Evolutionary conservation across 2,329 filamentous ascomycete genomes (phyloP), one percentile per base, ranked within the genome.

Genomic region (Xylogone sp.): DNA sequence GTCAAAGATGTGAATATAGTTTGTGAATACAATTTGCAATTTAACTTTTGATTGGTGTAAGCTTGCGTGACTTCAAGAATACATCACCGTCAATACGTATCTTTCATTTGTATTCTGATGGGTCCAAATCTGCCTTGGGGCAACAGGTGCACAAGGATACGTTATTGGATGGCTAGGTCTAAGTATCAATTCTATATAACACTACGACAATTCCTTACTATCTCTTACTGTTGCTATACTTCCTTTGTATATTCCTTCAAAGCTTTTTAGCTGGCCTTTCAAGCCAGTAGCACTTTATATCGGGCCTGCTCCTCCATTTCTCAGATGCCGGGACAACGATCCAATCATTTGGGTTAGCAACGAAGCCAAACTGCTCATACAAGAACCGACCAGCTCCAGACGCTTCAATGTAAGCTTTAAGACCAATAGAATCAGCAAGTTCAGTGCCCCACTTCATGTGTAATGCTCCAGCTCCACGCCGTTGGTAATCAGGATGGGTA

Each of bases 361-460:
- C 50, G 42, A 59, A 58, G 5, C 56, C 58, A 49, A 53, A 49
- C n/a, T 42, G 50, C 47, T 58, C 58, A 50, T 59, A 59, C 24
- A 59, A 43, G 2, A 34, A 43, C 45, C 49, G 61, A 10, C 34
- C 57, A 46, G 22, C 21, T 43, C 45, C 22, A 21, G 31, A 24
- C 4, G 50, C 46, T 21, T 51, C 50, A 8, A 58, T 51, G 46
- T 49, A 53, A 9, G 45, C 46, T 16, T 50, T 48, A n/a, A 53
- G 10, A 1, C 49, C 50, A 18, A 52, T 39, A 1, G 29, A 29
- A 31, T 59, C 56, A 22, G 57, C 69, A n/a, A 69, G 60, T 7
- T 63, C 51, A 1, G 65, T 65, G 6, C 71, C 69, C 66, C 69
- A 73, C 20, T 64, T 56, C 24, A 72, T 62, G 22, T 73, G 58